A percentile compares a stretch with the other conserved stretches of the same genome.
phyloP scores from a whole-genome alignment of 2,329 filamentous ascomycete genomes.

The Pyricularia pennisetigena region DNA sequence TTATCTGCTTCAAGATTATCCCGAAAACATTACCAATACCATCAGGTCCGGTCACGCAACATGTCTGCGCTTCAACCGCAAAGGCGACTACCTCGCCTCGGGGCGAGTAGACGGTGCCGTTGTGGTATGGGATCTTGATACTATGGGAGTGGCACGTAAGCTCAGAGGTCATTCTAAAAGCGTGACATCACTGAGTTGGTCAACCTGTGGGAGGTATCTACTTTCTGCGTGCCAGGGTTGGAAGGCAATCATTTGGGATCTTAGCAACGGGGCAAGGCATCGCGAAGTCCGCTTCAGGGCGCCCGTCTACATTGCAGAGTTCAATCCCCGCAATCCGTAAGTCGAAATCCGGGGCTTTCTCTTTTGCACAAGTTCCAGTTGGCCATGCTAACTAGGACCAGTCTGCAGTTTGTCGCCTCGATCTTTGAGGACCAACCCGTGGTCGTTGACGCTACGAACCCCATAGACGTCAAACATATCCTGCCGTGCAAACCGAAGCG shows the following conservation, averaged over 20 bases:
- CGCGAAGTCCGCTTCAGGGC: conserved; percentile 86
- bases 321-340: conserved; percentile 85
- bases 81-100: conserved; percentile 88
- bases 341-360: conserved; percentile 15
- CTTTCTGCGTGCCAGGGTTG: conserved; percentile 91
- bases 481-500: conserved; percentile 78
- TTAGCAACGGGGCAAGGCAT: conserved; percentile 58
- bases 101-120: conserved; percentile 91
- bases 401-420: conserved; percentile 77
- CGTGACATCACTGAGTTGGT: conserved; percentile 94
- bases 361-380: not conserved
- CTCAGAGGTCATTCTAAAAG: conserved; percentile 86
- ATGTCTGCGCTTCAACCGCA: conserved; percentile 79
- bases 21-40: conserved; percentile 79
- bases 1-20: conserved; percentile 68
- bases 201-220: conserved; percentile 79
- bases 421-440: conserved; percentile 90
- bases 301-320: conserved; percentile 89
- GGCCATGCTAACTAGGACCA: conserved; percentile 20
- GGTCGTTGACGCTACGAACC: conserved; percentile 68
- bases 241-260: conserved; percentile 93
- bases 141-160: conserved; percentile 91
- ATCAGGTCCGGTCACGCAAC: conserved; percentile 64
- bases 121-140: conserved; percentile 94
- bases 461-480: conserved; percentile 62